A percentile compares a stretch with the other conserved stretches of the same genome.
phyloP scores from a whole-genome alignment of 2,329 filamentous ascomycete genomes.

The Fusarium sp. region DNA sequence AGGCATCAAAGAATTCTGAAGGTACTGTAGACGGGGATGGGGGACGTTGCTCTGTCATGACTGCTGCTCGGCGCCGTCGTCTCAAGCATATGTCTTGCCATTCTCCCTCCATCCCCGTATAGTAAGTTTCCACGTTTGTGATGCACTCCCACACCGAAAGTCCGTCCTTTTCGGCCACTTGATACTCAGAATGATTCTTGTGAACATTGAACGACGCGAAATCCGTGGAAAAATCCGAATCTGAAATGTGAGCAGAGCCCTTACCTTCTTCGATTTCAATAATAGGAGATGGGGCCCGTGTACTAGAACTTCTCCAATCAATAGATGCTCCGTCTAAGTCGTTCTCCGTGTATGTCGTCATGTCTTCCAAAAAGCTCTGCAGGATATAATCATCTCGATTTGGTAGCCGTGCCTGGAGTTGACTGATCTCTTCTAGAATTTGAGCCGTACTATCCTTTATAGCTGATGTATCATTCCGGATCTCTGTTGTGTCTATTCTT shows the following conservation, averaged over 20 bases:
- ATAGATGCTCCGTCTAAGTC: not conserved
- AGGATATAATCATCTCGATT: not conserved
- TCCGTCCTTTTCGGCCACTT: not conserved
- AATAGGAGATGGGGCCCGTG: not conserved
- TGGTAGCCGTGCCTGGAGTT: not conserved
- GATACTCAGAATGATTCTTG: not conserved
- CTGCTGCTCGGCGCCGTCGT: not conserved
- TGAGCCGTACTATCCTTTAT: not conserved
- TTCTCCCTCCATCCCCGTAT: not conserved
- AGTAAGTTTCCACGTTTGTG: not conserved
- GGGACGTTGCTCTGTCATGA: not conserved
- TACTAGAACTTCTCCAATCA: not conserved
- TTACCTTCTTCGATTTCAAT: rapidly evolving
- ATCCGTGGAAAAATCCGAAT: rapidly evolving
- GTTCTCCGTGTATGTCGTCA: not conserved
- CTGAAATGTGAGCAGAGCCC: not conserved
- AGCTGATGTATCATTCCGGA: not conserved
- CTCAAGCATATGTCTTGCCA: not conserved
- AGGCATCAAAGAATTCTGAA: not conserved
- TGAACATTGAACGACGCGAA: rapidly evolving
- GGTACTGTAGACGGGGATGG: not conserved
- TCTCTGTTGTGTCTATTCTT: not conserved
- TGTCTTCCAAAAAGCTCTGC: not conserved
- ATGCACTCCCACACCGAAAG: not conserved
- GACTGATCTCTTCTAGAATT: not conserved